These are phyloP conservation scores for Candida pseudoviswanathii DNA, from an alignment of 1,139 yeast species.

Conservation along the genomic window DNA sequence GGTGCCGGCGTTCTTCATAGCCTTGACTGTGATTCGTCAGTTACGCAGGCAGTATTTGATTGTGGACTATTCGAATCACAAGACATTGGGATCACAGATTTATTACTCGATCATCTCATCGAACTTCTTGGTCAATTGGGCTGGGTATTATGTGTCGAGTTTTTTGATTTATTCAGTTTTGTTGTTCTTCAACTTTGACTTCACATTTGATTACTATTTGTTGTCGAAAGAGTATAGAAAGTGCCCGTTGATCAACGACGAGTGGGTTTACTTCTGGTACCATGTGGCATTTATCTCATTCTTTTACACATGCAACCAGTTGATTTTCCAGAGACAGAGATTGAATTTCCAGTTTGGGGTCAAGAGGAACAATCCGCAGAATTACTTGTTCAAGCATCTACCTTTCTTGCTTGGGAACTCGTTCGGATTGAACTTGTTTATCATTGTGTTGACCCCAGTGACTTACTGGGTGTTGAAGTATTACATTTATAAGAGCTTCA, in stretches of 20 bases:
- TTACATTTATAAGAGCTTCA: slow-evolving; percentile 42
- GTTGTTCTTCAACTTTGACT: slow-evolving; percentile 28
- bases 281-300: slow-evolving; percentile 41
- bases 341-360: slow-evolving; percentile 53
- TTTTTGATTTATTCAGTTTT: slow-evolving; percentile 30
- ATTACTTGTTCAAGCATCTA: slow-evolving; percentile 30
- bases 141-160: slow-evolving; percentile 44
- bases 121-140: slow-evolving; percentile 36
- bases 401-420: slow-evolving; percentile 42
- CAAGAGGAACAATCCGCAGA: slow-evolving; percentile 42
- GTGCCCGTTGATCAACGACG: slow-evolving; percentile 62
- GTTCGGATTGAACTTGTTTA: slow-evolving; percentile 32
- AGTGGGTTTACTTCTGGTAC: slow-evolving; percentile 56
- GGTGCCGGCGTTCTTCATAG: slow-evolving; percentile 34
- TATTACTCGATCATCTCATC: slow-evolving; percentile 47
- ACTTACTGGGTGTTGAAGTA: slow-evolving; percentile 48
- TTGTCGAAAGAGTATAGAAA: slow-evolving; percentile 52
- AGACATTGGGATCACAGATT: slow-evolving; percentile 52
- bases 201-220: slow-evolving; percentile 31
- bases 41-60: slow-evolving; percentile 53
- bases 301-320: slow-evolving; percentile 55
- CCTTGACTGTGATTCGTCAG: slow-evolving; percentile 42
- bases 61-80: slow-evolving; percentile 52
- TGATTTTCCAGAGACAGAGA: slow-evolving; percentile 61
- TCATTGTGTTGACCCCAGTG: slow-evolving; percentile 43